Evolutionary conservation across 1,284 basidiomycete species (phyloP), one percentile per base, ranked within the genome.

Genomic region (Schizophyllum amplum): DNA sequence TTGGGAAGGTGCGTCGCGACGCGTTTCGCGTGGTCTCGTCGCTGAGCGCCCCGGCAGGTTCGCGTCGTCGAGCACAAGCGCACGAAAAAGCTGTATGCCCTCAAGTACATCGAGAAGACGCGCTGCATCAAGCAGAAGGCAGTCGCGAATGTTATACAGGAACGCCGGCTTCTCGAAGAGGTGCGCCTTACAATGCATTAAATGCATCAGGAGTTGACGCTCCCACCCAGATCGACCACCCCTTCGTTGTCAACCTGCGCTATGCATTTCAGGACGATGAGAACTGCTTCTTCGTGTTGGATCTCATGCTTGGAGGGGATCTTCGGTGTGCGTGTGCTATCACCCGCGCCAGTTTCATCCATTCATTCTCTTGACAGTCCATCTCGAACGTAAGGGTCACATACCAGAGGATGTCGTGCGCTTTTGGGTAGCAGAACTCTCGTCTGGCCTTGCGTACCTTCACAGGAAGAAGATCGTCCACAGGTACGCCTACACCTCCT

Each of bases 261-360:
- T 98, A 97, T 69, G 95, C 95, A 1, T 98, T 98, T 70, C 95
- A 98, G 71, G 95, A 98, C 67, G 95, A 98, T 67, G 90, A 94
- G 67, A 98, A 97, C 69, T 94, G 95, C 67, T 98, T 98, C 79
- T 98, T 98, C 74, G 94, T 98, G 7, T 76, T 98, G 57, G 95
- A 98, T 70, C 79, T 98, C 52, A 98, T 98, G 95, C 76, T 98
- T 1, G 95, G 95, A 23, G 95, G 95, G 7, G 94, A 98, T 72
- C 72, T 98, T 64, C 80, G 95, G 63, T 98, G 92, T 94, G 68
- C 65, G 90, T 77, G 15, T 50, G 25, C 48, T 55, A 57, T 59
- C 51, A 53, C 47, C 52, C 47, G n/a, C 51, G 53, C 24, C 48
- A n/a, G 54, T 50, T 24, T 53, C 55, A 61, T 51, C 53, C 25